Evolutionary conservation across 2,329 filamentous ascomycete genomes (phyloP).

Genomic region (Lasiodiplodia theobromae): DNA sequence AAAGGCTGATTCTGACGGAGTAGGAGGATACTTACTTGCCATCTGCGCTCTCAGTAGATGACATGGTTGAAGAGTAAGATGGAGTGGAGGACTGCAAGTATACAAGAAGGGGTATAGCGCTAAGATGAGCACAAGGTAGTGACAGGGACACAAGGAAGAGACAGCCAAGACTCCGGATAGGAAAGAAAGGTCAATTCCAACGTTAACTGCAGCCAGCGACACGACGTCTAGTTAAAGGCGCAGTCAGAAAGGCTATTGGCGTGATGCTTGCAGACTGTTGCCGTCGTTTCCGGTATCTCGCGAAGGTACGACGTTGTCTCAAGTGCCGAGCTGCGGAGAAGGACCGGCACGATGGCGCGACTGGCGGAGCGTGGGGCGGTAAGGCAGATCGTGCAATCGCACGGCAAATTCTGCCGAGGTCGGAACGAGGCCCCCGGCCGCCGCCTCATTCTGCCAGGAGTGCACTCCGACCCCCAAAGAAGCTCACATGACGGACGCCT

Average conservation of each 20-base stretch:
- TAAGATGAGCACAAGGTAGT: neutral
- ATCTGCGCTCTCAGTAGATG: neutral
- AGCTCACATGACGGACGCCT: conserved; percentile 5
- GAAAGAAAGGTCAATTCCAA: neutral
- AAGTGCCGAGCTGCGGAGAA: conserved; percentile 15
- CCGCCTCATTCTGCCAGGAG: conserved; percentile 3
- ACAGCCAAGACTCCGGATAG: neutral
- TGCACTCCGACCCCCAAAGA: neutral
- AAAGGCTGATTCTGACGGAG: neutral
- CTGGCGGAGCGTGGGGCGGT: neutral
- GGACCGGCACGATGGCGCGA: conserved; percentile 3
- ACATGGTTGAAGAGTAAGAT: neutral
- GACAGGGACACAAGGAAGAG: neutral
- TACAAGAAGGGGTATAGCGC: neutral
- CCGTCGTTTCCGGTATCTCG: conserved; percentile 6
- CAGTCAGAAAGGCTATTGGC: neutral
- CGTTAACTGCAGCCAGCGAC: neutral
- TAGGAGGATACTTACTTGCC: conserved; percentile 6
- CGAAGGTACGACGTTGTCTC: conserved; percentile 1
- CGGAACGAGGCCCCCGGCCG: conserved; percentile 4
- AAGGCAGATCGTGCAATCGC: neutral
- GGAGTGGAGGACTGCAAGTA: neutral
- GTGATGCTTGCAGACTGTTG: conserved; percentile 11
- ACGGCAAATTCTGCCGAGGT: conserved; percentile 3
- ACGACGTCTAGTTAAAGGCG: neutral